Base-by-base conservation (phyloP, 805 yeast genomes). In the Cyberlindnera lachancei region DNA sequence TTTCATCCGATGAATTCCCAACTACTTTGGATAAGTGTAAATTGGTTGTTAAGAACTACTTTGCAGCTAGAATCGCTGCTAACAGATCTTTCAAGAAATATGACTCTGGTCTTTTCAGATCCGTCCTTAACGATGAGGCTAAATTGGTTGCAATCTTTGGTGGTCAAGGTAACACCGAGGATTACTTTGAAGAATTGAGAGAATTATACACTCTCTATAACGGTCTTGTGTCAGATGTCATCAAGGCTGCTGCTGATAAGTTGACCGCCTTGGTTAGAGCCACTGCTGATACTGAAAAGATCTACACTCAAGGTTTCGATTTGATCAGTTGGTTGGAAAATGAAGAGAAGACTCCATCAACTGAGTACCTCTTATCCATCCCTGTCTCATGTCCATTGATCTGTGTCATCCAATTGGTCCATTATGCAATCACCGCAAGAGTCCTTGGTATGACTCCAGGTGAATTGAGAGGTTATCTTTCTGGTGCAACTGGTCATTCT, bases 131-230 rank as follows among this genome's bases (percentile, higher is more conserved):
- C 37, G 63, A 68, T 25, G 61, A 69, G 31, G 84, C 88, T 27
- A 66, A 69, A 39, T 60, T 88, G 35, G 75, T 72, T 38, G 95
- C 96, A 42, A 77, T 92, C 46, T 92, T 90, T 52, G 98, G 99
- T 57, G 99, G 99, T 53, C 99, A 92, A 68, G 99, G 99, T 63
- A 90, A 86, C 66, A 79, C 94, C 33, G 97, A 92, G 56, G 96
- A 92, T 58, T 92, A 86, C 67, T 92, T 92, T 50, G 96, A 88
- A 57, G 99, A 92, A 67, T 73, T 92, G 56, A 78, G 95, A 58
- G 94, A 86, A 44, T 58, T 88, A 38, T 80, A 83, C 66, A 64
- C 73, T 43, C 70, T 78, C 37, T 92, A 92, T 68, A 70, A 78
- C 44, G 83, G 84, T 18, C 66, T 90, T 41, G 65, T 87, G 35